Evolutionary conservation across 2,329 filamentous ascomycete genomes (phyloP).

Genomic region (Onygena corvina): DNA sequence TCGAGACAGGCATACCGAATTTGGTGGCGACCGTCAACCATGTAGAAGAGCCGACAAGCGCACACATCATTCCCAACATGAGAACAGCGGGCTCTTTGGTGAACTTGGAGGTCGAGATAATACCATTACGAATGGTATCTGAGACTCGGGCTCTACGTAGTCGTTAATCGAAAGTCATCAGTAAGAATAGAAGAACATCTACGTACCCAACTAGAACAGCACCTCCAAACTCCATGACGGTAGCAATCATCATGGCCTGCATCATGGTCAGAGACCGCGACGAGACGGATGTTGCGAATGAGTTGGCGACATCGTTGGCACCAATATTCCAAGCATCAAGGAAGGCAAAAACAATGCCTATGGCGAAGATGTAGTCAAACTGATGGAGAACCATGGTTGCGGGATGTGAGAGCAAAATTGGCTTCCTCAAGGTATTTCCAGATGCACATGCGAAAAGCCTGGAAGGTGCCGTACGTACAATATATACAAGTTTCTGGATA

Average conservation of each 20-base stretch:
- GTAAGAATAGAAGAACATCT: background rate
- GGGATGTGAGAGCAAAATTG: background rate
- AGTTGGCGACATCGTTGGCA: conserved; percentile 44
- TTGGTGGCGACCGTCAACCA: conserved; percentile 30
- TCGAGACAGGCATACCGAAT: conserved; percentile 32
- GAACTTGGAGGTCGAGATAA: conserved; percentile 32
- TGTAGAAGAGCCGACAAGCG: conserved; percentile 26
- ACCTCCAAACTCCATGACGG: conserved; percentile 41
- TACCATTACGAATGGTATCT: conserved; percentile 35
- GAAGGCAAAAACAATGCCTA: conserved; percentile 30
- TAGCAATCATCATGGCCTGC: conserved; percentile 40
- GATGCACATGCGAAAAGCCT: background rate
- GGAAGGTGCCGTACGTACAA: no score
- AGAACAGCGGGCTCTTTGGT: conserved; percentile 25
- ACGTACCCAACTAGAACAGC: conserved; percentile 40
- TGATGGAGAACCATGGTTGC: conserved; percentile 14
- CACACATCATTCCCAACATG: conserved; percentile 32
- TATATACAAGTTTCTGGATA: no score
- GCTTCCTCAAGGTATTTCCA: background rate
- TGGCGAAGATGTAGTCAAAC: conserved; percentile 34
- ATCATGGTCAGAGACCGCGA: conserved; percentile 42
- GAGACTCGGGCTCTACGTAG: conserved; percentile 27
- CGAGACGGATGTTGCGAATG: conserved; percentile 43
- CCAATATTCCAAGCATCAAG: conserved; percentile 29
- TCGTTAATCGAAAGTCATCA: background rate